Base-by-base conservation (phyloP, 192 early-diverging fungal genomes). In the Coemansia sp. region DNA sequence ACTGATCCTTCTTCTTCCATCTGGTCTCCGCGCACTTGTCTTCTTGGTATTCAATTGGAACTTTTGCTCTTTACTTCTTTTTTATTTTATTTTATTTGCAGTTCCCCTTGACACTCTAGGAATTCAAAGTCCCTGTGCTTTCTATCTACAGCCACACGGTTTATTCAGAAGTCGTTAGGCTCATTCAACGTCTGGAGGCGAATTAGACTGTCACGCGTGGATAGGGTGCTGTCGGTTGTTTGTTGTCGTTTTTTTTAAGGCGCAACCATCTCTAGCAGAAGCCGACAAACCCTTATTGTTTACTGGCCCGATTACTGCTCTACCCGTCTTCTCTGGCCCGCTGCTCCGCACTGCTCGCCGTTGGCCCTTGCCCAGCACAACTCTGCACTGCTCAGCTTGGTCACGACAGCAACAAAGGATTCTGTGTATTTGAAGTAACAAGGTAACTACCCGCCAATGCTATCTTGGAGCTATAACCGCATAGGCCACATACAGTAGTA, bases 11-110 rank as follows among this genome's bases (percentile, higher is more conserved):
- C 41, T 29, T 29, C 11, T 13, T 29, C 24, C 24, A 4, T 58
- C 29, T 31, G 27, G 50, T 24, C 53, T 19, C 53, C 53, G 15
- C 29, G 29, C 29, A 29, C 29, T n/a, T 63, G 62, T 70, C 67
- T 67, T 56, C 56, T 44, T 13, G n/a, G 24, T 55, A 51, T 62
- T 67, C 65, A n/a, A 13, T 45, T 45, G 12, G 42, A 20, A 29
- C 27, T 55, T 29, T 55, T 55, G 24, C 24, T 24, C 24, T 24
- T 24, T 24, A 24, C 24, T 53, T 6, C 22, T 53, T 11, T 55
- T 55, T 58, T 17, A 4, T 29, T 58, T 31, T n/a, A 48, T 15
- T n/a, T 34, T 15, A 15, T 58, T 29, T 4, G 12, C 17, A 1
- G 55, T 15, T 15, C 11, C 55, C 7, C 5, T 22, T 51, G 48